These are phyloP conservation scores for Coemansia sp. DNA, from an alignment of 192 early-diverging fungal species.

Conservation along the genomic window DNA sequence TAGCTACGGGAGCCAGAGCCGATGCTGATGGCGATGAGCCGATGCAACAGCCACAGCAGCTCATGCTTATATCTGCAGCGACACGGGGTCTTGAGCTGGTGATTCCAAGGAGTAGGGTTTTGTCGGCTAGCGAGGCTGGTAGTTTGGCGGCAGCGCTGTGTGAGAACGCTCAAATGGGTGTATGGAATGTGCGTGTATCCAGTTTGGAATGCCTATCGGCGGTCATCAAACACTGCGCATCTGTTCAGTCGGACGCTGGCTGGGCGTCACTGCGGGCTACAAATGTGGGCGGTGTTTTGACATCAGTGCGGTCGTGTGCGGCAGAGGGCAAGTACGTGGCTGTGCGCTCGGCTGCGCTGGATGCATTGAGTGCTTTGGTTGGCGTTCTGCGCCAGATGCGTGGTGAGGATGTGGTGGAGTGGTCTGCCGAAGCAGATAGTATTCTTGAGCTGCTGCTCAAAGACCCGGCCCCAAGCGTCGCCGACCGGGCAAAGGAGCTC, in stretches of 20 bases:
- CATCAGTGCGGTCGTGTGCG: slow-evolving; percentile 49
- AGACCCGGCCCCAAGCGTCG: slow-evolving; percentile 53
- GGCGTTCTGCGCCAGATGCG: slow-evolving; percentile 3
- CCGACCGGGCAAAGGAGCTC: slow-evolving; percentile 46
- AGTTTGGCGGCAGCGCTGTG: slow-evolving; percentile 49
- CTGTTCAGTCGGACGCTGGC: no score
- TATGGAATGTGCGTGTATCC: slow-evolving; percentile 82
- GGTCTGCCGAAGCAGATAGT: slow-evolving; percentile 4
- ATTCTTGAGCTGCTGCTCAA: slow-evolving; percentile 20
- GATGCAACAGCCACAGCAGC: slow-evolving; percentile 32
- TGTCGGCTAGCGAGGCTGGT: slow-evolving; percentile 43
- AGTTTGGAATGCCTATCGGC: slow-evolving; percentile 63
- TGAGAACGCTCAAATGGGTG: slow-evolving; percentile 56
- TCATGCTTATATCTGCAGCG: slow-evolving; percentile 29
- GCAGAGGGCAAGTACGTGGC: slow-evolving; percentile 63
- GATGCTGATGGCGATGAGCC: slow-evolving; percentile 16
- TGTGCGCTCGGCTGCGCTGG: slow-evolving; percentile 58
- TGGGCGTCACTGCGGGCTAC: slow-evolving; percentile 11
- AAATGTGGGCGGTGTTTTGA: slow-evolving; percentile 27
- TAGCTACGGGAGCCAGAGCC: not conserved
- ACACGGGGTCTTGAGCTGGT: slow-evolving; percentile 22
- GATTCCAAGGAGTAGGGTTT: slow-evolving; percentile 7
- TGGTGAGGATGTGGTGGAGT: not conserved
- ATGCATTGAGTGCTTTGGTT: slow-evolving; percentile 35
- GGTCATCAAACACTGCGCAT: slow-evolving; percentile 46